These are phyloP conservation scores for Spathaspora arborariae DNA, from an alignment of 805 yeast genomes.

Conservation along the genomic window DNA sequence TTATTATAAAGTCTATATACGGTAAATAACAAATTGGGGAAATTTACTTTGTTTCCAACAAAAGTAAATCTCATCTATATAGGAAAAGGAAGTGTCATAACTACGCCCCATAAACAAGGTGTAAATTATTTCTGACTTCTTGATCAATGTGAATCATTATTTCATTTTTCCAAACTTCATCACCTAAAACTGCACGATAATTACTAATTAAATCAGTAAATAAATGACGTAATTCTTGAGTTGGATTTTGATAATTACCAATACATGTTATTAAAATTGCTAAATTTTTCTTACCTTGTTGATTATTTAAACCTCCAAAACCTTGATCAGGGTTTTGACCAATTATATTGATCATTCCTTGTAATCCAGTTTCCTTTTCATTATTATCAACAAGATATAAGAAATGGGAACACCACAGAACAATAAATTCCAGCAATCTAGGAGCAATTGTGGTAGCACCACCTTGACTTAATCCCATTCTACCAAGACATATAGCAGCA, in stretches of 20 bases:
- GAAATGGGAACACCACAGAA: conserved; percentile 71
- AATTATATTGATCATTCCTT: conserved; percentile 75
- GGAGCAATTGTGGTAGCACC: conserved; percentile 49
- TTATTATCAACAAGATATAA: conserved; percentile 68
- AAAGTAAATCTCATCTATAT: background rate
- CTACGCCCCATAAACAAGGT: conserved; percentile 16
- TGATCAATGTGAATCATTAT: conserved; percentile 29
- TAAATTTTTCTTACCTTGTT: conserved; percentile 44
- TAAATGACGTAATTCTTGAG: conserved; percentile 38
- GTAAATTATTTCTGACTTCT: conserved; percentile 22
- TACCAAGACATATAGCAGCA: conserved; percentile 84
- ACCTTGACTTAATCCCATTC: conserved; percentile 64
- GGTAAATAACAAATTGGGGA: background rate
- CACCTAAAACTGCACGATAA: conserved; percentile 47
- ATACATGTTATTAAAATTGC: conserved; percentile 57
- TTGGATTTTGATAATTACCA: conserved; percentile 51
- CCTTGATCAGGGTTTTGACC: conserved; percentile 61
- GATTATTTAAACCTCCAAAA: conserved; percentile 44
- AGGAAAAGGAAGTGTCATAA: conserved; percentile 6
- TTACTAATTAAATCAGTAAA: conserved; percentile 45
- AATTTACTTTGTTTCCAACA: background rate
- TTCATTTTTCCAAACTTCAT: conserved; percentile 27
- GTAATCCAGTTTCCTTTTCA: conserved; percentile 84
- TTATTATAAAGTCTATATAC: conserved; percentile 2
- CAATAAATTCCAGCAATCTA: conserved; percentile 53